phyloP scores from a whole-genome alignment of 2,329 filamentous ascomycete species.

The Daldinia eschscholtzii region DNA sequence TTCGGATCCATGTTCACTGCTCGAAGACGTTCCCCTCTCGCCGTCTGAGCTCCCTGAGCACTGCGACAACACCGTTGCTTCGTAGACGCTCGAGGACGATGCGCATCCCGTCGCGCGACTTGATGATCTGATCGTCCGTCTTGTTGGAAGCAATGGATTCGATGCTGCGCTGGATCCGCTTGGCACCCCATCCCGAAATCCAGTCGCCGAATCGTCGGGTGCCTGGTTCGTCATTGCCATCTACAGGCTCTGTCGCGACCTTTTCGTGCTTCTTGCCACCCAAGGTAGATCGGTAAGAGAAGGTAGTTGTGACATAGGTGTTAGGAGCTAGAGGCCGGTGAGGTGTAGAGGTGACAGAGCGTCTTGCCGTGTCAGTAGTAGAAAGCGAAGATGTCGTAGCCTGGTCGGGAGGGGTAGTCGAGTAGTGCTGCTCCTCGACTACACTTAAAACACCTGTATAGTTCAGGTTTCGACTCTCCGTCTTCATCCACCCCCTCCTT shows the following conservation, averaged over 20 bases:
- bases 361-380: constrained; percentile 47
- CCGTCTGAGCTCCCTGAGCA: constrained; percentile 66
- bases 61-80: constrained; percentile 69
- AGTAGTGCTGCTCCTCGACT: constrained; percentile 80
- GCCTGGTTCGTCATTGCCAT: constrained; percentile 56
- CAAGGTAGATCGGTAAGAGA: constrained; percentile 78
- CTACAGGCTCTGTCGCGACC: constrained; percentile 56
- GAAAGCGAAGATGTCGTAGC: constrained; percentile 43
- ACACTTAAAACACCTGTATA: constrained; percentile 85
- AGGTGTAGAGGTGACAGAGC: constrained; percentile 35
- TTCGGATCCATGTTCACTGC: constrained; percentile 28
- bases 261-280: constrained; percentile 75
- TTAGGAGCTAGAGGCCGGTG: constrained; percentile 48
- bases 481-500: constrained; percentile 86
- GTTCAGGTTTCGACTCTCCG: constrained; percentile 84
- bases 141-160: constrained; percentile 82
- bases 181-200: constrained; percentile 70
- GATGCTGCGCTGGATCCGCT: constrained; percentile 81
- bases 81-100: constrained; percentile 79
- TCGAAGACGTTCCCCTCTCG: constrained; percentile 57
- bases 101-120: constrained; percentile 86
- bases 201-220: constrained; percentile 57
- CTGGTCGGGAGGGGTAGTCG: constrained; percentile 55
- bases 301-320: constrained; percentile 79
- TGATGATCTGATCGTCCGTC: constrained; percentile 81